Evolutionary conservation across 768 basidiomycete genomes (phyloP), one percentile per base, ranked within the genome.

Genomic region (Leccinum subtestaceum): DNA sequence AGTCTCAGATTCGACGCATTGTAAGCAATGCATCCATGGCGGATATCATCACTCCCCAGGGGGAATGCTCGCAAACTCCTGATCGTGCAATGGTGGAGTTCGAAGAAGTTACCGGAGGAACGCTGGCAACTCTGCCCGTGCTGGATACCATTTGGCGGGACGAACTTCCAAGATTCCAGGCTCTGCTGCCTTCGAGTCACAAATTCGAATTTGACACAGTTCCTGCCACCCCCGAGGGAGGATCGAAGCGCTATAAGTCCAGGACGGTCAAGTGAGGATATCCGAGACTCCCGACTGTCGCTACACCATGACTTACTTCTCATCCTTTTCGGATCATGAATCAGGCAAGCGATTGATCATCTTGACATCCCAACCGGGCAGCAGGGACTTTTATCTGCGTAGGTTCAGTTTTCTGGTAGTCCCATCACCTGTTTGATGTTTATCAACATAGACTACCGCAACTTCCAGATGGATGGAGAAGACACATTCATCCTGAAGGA

Each of bases 401-500:
- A 38, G 25, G 65, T 25, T 31, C 15, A 12, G 7, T 8, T 23
- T 23, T 47, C 8, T 46, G 2, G 9, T 29, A 13, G 5, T n/a
- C 12, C 2, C 2, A 1, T 19, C 5, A 25, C 2, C 11, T n/a
- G 7, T 2, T 27, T 38, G 23, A 59, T 13, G 29, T 2, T 27
- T 13, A 11, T 4, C 17, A 12, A 54, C n/a, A 40, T 15, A 65
- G 64, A 38, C n/a, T 61, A 15, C 55, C 48, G 2, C 1, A 0
- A n/a, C 47, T 47, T 34, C 23, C 45, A 12, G 45, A 51, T 2
- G 54, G 49, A 36, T 66, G 56, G 66, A 61, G 13, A 2, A 46
- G 60, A 12, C 46, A 58, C 43, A 46, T 64, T 27, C 63, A 64
- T 27, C 64, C 63, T 1, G 63, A 66, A 58, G 64, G 63, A 11